A percentile compares a stretch with the other conserved stretches of the same genome.
Evolutionary conservation across 306 rosid species (phyloP).

Genomic region (Hylodesmum podocarpum): DNA sequence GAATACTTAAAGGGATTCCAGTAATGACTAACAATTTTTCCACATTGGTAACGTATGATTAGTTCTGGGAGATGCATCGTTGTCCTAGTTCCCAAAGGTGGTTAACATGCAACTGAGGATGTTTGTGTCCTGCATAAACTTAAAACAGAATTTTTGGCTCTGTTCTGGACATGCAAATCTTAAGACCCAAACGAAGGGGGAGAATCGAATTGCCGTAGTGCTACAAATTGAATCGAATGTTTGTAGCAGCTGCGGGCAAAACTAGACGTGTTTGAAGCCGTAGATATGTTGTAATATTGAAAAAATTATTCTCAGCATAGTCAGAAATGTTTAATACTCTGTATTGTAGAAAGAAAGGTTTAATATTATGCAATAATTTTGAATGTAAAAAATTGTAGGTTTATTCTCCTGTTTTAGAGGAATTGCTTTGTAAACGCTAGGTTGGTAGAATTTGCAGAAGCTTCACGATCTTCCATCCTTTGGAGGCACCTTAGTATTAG

Average conservation of each 20-base stretch:
- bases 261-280: constrained; percentile 12
- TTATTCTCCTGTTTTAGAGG: background rate
- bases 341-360: constrained; percentile 46
- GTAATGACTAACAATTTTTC: constrained; percentile 42
- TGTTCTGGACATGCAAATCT: constrained; percentile 16
- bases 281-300: constrained; percentile 29
- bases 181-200: constrained; percentile 18
- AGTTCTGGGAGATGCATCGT: constrained; percentile 18
- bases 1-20: constrained; percentile 49
- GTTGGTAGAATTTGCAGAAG: background rate
- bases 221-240: constrained; percentile 12
- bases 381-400: constrained; percentile 53
- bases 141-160: background rate
- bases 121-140: constrained; percentile 21
- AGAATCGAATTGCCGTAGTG: constrained; percentile 6
- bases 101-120: constrained; percentile 26
- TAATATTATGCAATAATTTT: constrained; percentile 15
- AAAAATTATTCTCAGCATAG: background rate
- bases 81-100: constrained; percentile 26
- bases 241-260: constrained; percentile 4
- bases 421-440: constrained; percentile 21
- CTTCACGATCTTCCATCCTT: background rate
- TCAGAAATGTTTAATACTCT: constrained; percentile 26
- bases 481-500: background rate
- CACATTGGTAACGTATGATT: constrained; percentile 24